These are phyloP conservation scores for Ascoidea rubescens DNA, from an alignment of 805 yeast species.

Conservation along the genomic window DNA sequence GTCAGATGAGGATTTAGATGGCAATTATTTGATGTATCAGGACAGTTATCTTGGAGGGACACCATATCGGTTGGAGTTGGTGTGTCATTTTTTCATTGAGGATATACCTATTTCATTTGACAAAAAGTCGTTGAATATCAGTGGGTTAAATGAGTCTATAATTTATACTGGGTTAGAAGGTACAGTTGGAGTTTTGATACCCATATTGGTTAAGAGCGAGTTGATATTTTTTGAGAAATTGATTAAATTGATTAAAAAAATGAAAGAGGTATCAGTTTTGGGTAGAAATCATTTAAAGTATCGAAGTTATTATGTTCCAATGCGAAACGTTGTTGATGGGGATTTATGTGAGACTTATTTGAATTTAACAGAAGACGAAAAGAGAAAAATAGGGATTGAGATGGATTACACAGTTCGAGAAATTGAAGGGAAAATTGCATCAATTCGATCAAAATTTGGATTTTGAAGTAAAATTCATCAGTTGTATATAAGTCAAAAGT, in stretches of 20 bases:
- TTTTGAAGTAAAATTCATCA: no score
- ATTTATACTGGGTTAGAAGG: slow-evolving; percentile 75
- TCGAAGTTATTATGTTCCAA: slow-evolving; percentile 75
- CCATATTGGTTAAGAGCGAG: slow-evolving; percentile 51
- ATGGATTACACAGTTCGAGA: slow-evolving; percentile 17
- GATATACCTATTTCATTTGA: slow-evolving; percentile 59
- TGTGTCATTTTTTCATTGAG: slow-evolving; percentile 47
- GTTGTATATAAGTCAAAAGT: no score
- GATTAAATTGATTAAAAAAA: slow-evolving; percentile 29
- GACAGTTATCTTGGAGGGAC: slow-evolving; percentile 31
- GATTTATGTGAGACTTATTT: slow-evolving; percentile 58
- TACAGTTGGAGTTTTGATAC: slow-evolving; percentile 58
- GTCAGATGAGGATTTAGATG: slow-evolving; percentile 36
- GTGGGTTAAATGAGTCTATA: slow-evolving; percentile 45
- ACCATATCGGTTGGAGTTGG: slow-evolving; percentile 32
- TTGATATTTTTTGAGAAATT: slow-evolving; percentile 41
- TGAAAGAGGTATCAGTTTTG: slow-evolving; percentile 4
- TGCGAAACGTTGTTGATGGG: slow-evolving; percentile 71
- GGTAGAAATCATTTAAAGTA: slow-evolving; percentile 58
- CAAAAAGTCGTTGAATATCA: slow-evolving; percentile 37
- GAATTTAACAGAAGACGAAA: slow-evolving; percentile 30
- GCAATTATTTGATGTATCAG: slow-evolving; percentile 22
- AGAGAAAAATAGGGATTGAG: slow-evolving; percentile 5
- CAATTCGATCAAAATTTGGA: slow-evolving; percentile 28
- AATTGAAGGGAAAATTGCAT: slow-evolving; percentile 36